Evolutionary conservation across 306 rosid genomes (phyloP), one percentile per base, ranked within the genome.

Genomic region (Ceratonia siliqua): DNA sequence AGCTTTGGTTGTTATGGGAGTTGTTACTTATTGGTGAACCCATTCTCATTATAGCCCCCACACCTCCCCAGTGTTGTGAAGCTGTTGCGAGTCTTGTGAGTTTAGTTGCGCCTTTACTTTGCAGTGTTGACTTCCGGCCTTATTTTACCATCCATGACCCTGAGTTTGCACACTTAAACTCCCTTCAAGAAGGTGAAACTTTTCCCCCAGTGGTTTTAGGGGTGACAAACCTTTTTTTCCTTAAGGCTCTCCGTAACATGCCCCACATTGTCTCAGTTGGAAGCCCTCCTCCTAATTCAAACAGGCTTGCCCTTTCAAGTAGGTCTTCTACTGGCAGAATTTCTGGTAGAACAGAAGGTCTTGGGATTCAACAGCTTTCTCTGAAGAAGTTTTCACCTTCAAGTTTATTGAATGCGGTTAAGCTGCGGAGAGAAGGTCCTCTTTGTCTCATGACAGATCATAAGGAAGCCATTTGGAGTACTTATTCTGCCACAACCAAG

Each of bases 361-460:
- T 87, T 78, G 91, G 93, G 65, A 63, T 93, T 90, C 97, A 78
- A 83, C 95, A 87, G 68, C 87, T 93, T 28, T 87, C 95, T 22
- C 72, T 93, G 58, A 91, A 88, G 55, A 91, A 75, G 72, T 89
- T 93, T 13, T 91, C 97, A 71, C 98, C 97, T 68, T 74, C 92
- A 38, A 91, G 83, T 68, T 82, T 93, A 75, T 83, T 93, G 82
- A 93, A 42, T 79, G 96, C 92, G 3, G 90, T 93, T 85, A 93
- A 89, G 81, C 72, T 91, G 87, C 90, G 85, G 85, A 85, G 94
- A 79, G 97, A 88, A 53, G 98, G 98, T 64, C 98, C 98, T 12
- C 96, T 93, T 73, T 91, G 97, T 84, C 92, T 93, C 76, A 93
- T 93, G 98, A 89, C 97, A 5, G 97, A 91, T 83, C 98, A 93